phyloP scores from a whole-genome alignment of 441 rosid species.

The Pelargonium fulgidum region DNA sequence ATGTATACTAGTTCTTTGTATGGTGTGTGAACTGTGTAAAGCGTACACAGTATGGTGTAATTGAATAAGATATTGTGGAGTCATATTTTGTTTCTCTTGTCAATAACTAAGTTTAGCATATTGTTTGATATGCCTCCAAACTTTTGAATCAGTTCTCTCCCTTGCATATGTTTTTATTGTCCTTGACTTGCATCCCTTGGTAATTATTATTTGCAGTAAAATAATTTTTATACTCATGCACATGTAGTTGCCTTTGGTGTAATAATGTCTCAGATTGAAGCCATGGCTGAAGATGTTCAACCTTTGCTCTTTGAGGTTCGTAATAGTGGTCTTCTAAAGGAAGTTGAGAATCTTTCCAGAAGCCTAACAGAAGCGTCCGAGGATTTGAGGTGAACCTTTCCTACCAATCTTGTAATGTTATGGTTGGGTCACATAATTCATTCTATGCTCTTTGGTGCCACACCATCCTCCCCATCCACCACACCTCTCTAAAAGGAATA shows the following conservation, averaged over 20 bases:
- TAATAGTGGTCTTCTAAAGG: slow-evolving; percentile 76
- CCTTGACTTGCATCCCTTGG: not conserved
- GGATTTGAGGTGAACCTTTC: slow-evolving; percentile 62
- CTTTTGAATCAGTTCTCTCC: not conserved
- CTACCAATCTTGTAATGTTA: not conserved
- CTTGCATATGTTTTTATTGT: not conserved
- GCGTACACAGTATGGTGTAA: not conserved
- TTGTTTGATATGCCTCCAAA: not conserved
- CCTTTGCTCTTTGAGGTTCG: slow-evolving; percentile 82
- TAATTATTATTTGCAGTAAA: slow-evolving; percentile 6
- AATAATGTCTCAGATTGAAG: slow-evolving; percentile 87
- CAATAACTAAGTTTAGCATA: not conserved
- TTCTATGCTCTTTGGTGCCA: slow-evolving; percentile 3
- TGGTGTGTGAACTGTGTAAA: not conserved
- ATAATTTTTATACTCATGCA: slow-evolving; percentile 45
- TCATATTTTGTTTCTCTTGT: not conserved
- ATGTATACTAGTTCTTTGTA: not conserved
- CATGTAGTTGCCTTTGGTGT: slow-evolving; percentile 45
- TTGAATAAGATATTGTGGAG: not conserved
- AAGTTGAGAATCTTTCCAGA: slow-evolving; percentile 69
- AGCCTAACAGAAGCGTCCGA: slow-evolving; percentile 81
- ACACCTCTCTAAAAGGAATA: not conserved
- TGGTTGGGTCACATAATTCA: not conserved
- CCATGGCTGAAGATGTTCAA: slow-evolving; percentile 94
- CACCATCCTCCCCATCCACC: not conserved